phyloP scores from a whole-genome alignment of 1,284 basidiomycete genomes.

The Fomes fomentarius region DNA sequence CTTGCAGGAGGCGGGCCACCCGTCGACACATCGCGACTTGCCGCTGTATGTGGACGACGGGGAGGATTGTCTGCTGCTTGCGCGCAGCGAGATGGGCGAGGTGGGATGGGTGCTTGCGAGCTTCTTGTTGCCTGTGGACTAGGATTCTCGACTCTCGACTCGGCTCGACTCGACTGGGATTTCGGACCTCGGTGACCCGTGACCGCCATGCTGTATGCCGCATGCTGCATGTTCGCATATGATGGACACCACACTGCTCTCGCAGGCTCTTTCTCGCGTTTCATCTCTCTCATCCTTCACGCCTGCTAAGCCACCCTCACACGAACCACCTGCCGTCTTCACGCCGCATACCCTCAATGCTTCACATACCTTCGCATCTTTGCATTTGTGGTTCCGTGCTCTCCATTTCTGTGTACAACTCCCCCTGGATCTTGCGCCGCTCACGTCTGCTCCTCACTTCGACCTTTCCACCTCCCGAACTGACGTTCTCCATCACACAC shows the following conservation, averaged over 20 bases:
- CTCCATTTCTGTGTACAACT: too few species aligned
- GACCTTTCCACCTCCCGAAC: too few species aligned
- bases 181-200: too few species aligned
- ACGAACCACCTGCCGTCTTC: too few species aligned
- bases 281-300: background rate
- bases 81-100: slow-evolving; percentile 50
- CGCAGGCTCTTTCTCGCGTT: background rate
- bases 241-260: too few species aligned
- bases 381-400: too few species aligned
- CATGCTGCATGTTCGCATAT: background rate
- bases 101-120: slow-evolving; percentile 83
- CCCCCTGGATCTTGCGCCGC: too few species aligned
- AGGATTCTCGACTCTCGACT: background rate
- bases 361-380: too few species aligned
- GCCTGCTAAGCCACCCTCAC: too few species aligned
- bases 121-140: slow-evolving; percentile 66
- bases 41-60: slow-evolving; percentile 80
- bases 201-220: slow-evolving; percentile 2
- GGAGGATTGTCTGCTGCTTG: slow-evolving; percentile 75
- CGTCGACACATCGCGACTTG: slow-evolving; percentile 65
- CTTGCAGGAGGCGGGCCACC: slow-evolving; percentile 76
- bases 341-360: too few species aligned
- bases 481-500: too few species aligned
- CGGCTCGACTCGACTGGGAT: background rate
- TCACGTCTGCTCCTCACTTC: too few species aligned